A percentile compares a stretch with the other conserved stretches of the same genome.
phyloP scores from a whole-genome alignment of 805 yeast species.

The Candida glaebosa region DNA sequence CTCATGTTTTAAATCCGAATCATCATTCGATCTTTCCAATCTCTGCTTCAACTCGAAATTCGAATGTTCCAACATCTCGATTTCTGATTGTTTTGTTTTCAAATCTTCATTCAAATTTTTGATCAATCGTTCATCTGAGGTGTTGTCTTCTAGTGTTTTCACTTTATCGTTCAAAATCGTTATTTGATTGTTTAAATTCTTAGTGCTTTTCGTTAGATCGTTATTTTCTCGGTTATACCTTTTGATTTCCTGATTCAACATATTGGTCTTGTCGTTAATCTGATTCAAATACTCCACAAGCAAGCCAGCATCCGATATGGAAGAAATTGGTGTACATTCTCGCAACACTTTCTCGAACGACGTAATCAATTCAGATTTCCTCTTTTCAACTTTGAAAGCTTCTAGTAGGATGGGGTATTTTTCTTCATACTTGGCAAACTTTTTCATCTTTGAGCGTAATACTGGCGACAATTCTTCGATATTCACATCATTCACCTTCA shows the following conservation, averaged over 20 bases:
- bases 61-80: background rate
- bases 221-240: conserved; percentile 34
- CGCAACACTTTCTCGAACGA: conserved; percentile 65
- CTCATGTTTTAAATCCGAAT: conserved; percentile 1
- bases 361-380: conserved; percentile 55
- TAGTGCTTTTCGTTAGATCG: conserved; percentile 14
- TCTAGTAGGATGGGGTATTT: conserved; percentile 82
- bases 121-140: conserved; percentile 2
- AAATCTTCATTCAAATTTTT: conserved; percentile 4
- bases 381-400: conserved; percentile 81
- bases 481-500: conserved; percentile 10
- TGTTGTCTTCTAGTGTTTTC: background rate
- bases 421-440: conserved; percentile 82
- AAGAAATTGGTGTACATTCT: conserved; percentile 78
- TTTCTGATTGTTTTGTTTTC: background rate
- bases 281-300: conserved; percentile 69
- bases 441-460: conserved; percentile 59
- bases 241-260: conserved; percentile 66
- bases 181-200: conserved; percentile 4
- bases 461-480: conserved; percentile 52
- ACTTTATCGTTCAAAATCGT: background rate
- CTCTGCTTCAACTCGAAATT: conserved; percentile 2
- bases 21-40: background rate
- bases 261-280: conserved; percentile 52
- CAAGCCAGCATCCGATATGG: conserved; percentile 67